Conservation (phyloP, 129 eudicot genomes). For the Lactuca saligna region DNA sequence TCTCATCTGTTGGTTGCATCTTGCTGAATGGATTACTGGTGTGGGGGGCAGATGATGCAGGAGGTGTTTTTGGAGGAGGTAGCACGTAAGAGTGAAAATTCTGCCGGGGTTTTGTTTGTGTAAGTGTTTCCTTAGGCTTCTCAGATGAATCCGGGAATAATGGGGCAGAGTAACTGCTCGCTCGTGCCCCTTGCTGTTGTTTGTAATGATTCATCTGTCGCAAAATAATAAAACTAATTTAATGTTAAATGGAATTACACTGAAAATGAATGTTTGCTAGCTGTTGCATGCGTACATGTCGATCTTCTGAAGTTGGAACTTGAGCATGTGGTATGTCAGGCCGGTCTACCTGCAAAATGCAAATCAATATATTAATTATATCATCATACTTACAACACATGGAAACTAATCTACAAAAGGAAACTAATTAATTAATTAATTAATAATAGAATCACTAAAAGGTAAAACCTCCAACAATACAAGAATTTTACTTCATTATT, state of each 20-base stretch:
- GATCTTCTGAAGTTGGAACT: slow-evolving; percentile 36
- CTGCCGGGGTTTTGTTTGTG: slow-evolving; percentile 41
- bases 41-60: slow-evolving; percentile 25
- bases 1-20: slow-evolving; percentile 49
- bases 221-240: neutral
- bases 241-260: neutral
- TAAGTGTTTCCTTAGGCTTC: slow-evolving; percentile 43
- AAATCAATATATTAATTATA: neutral
- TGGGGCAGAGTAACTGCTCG: slow-evolving; percentile 73
- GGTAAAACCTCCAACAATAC: no score
- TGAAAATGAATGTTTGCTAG: neutral
- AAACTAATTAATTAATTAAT: neutral
- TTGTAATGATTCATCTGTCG: slow-evolving; percentile 40
- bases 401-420: neutral
- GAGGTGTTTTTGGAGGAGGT: slow-evolving; percentile 67
- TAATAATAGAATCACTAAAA: neutral
- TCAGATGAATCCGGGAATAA: slow-evolving; percentile 56
- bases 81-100: slow-evolving; percentile 58
- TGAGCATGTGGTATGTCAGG: slow-evolving; percentile 36
- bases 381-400: no score
- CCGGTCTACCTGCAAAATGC: slow-evolving; percentile 36
- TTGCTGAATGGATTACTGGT: slow-evolving; percentile 47
- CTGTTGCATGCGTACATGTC: slow-evolving; percentile 36
- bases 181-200: slow-evolving; percentile 47
- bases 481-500: no score